Evolutionary conservation across 176 grass and related monocot genomes (phyloP), one percentile per base, ranked within the genome.

Genomic region (Ampelocalamus luodianensis): DNA sequence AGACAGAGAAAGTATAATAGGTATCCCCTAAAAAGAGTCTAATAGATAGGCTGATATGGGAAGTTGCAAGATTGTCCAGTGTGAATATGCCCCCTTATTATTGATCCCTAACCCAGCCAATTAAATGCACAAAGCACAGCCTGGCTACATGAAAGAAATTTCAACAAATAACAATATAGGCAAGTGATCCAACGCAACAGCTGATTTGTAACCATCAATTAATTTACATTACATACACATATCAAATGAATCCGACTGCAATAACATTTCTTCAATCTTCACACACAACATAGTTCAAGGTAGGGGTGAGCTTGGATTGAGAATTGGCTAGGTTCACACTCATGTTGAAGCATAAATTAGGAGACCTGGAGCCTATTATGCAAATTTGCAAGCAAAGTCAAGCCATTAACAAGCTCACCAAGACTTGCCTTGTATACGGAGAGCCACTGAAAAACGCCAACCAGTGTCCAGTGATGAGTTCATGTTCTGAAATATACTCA

Each of bases 401-500:
- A 71, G 42, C 70, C 44, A 72, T 72, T 72, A 72, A 8, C 15
- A 56, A 56, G 53, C 53, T 37, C 14, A 66, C 32, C 14, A 66
- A 38, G 29, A 66, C 29, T 37, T 38, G 15, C 53, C 6, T 22
- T 22, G 18, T 37, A 66, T 18, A 66, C 44, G 8, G 3, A 48
- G 15, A 49, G 14, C 4, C 8, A 73, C 46, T 5, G 3, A 51
- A 73, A 50, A 50, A 27, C 3, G 8, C 22, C 55, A 53, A 53
- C 26, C 32, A 29, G 46, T 74, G 16, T 36, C 26, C 32, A 29
- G 46, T 74, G 16, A 2, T 53, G 34, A 74, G 48, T 22, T 74
- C 71, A 54, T 74, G 27, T 54, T 53, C 27, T 54, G 27, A 36
- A 74, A 34, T 46, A 74, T 74, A 74, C 27, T 29, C 48, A 53